A percentile compares a stretch with the other conserved stretches of the same genome.
phyloP scores from a whole-genome alignment of 257 asterid species.

The Solanum virginianum region DNA sequence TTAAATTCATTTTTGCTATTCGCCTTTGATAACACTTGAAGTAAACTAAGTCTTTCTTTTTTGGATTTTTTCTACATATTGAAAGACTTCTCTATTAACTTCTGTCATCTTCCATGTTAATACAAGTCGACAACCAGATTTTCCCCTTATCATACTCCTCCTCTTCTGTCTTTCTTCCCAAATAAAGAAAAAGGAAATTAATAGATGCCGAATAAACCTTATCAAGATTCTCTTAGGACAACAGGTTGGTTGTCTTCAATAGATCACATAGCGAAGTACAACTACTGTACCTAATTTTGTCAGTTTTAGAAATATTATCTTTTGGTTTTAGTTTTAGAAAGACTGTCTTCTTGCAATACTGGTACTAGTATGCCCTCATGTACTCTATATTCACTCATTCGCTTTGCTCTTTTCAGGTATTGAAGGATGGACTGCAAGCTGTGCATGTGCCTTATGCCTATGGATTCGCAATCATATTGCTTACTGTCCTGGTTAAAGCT shows the following conservation, averaged over 20 bases:
- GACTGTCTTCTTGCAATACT: not conserved
- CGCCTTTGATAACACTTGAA: not conserved
- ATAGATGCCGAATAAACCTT: not conserved
- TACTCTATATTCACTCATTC: not conserved
- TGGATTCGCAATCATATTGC: constrained; percentile 95
- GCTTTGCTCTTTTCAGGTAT: constrained; percentile 47
- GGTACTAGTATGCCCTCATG: not conserved
- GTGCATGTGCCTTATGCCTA: constrained; percentile 94
- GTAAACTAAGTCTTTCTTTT: not conserved
- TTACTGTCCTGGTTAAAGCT: constrained; percentile 75
- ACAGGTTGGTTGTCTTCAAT: not conserved
- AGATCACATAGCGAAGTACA: not conserved
- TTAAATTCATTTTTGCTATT: not conserved
- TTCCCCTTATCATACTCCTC: not conserved
- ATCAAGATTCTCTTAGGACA: not conserved
- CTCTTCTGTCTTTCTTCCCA: not conserved
- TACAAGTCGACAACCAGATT: not conserved
- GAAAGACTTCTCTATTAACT: not conserved
- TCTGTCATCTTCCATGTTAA: not conserved
- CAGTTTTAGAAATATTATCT: not conserved
- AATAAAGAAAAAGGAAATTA: not conserved
- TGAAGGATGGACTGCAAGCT: constrained; percentile 73
- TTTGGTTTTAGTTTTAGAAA: not conserved
- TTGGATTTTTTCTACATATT: not conserved
- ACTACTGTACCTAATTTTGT: not conserved